Evolutionary conservation across 495 filamentous ascomycete species (phyloP), one percentile per base, ranked within the genome.

Genomic region (Penicillium antarcticum): DNA sequence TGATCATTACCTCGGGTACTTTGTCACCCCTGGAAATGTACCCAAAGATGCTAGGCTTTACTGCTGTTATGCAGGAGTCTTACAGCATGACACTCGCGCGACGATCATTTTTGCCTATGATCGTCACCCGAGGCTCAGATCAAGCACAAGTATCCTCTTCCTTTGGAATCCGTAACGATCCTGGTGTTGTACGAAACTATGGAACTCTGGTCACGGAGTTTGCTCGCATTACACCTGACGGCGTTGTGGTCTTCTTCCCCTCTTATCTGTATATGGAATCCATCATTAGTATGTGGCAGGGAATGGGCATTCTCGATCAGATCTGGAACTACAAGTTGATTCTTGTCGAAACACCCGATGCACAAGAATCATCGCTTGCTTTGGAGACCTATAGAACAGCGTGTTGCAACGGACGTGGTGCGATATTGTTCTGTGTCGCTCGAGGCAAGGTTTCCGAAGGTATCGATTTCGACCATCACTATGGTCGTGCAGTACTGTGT

Each of bases 271-370:
- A 99, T 75, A 97, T 99, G 95, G 95, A 99, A 62, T 89, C 85
- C 33, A 97, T 97, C 63, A 96, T 99, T 63, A 89, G 84, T 67
- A 96, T 96, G 86, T 99, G 95, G 95, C 94, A 97, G 64, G 88
- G 90, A 51, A 96, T 97, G 90, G 90, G 89, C 37, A 95, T 96
- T 51, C 72, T 99, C 32, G 94, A 99, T 73, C 87, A 92, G 63
- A 91, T 99, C 37, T 99, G 94, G 95, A 96, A 96, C 71, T 95
- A 96, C 74, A 99, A 99, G 68, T 80, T 99, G 53, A 96, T 99
- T 65, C 80, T 97, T 6, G 92, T 97, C 55, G 95, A 99, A 73
- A 99, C 95, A 0, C 95, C 95, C 0, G 95, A 99, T 70, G 87
- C 89, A 1, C 95, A 97, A 72, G 95, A 99, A 68, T 97, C 95